These are phyloP conservation scores for Chaetoceros muelleri DNA, from an alignment of 108 stramenopile species.

Conservation along the genomic window DNA sequence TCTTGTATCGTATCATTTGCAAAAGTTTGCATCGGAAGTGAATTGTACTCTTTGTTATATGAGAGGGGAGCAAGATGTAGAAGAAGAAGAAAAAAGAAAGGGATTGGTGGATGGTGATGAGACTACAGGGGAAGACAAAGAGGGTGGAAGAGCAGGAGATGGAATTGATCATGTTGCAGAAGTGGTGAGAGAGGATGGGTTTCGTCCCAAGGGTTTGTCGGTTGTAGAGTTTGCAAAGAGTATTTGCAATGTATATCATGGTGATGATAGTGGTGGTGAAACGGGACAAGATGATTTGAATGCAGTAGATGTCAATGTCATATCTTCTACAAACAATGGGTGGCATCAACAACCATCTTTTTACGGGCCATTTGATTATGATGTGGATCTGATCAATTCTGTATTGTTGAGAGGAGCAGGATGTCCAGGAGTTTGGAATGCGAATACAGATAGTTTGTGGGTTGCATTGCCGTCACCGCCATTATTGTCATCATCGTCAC, in stretches of 20 bases:
- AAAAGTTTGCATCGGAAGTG: conserved; percentile 49
- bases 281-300: background rate
- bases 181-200: conserved; percentile 4
- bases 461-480: conserved; percentile 68
- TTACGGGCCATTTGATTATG: conserved; percentile 48
- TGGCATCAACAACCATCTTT: background rate
- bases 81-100: too few relatives aligned
- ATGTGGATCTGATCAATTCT: conserved; percentile 64
- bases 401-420: conserved; percentile 66
- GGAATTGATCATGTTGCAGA: too few relatives aligned
- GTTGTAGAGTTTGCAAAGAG: conserved; percentile 18
- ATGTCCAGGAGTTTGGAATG: conserved; percentile 80
- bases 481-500: too few relatives aligned
- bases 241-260: conserved; percentile 24
- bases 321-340: background rate
- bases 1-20: conserved; percentile 70
- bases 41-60: conserved; percentile 57
- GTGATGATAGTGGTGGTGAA: conserved; percentile 13
- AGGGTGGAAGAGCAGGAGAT: background rate
- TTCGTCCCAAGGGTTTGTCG: conserved; percentile 6
- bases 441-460: conserved; percentile 52
- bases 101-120: conserved; percentile 1
- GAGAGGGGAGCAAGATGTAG: background rate
- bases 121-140: background rate
- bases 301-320: conserved; percentile 1